Evolutionary conservation across 805 yeast species (phyloP), one percentile per base, ranked within the genome.

Genomic region (Myxozyma geophila): DNA sequence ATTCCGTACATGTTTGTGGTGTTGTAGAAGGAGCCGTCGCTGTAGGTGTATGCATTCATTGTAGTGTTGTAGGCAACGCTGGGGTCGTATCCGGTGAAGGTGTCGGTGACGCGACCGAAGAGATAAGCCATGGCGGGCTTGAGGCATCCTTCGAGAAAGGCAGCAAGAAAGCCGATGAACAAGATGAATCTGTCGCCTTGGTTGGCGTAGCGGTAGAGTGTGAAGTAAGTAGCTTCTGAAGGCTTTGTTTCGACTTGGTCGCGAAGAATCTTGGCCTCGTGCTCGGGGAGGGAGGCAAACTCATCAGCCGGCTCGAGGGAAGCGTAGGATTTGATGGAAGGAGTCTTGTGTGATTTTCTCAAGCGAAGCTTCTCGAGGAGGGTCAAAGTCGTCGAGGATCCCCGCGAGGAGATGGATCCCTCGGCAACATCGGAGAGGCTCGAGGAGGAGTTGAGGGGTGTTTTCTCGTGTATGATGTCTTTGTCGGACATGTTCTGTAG

Each of bases 91-190:
- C 72, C 63, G 73, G 72, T 59, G 71, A 79, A 62, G 60, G 62
- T 57, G 72, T 75, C 73, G 12, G 81, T 74, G 62, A 79, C 69
- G 36, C 69, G 66, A 19, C 82, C 82, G 21, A 79, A 75, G 6
- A 79, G 75, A 9, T 60, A 56, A 8, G 70, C 66, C 70, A 67
- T 60, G 17, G 64, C 44, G 1, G 81, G 81, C 62, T 78, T 62
- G 7, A 77, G 74, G 8, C 74, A 79, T 15, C 81, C 81, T 15
- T 76, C 75, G 7, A 74, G 73, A 7, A 76, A 70, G 1, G 81
- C 73, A 55, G 73, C 68, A 41, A 72, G 55, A 15, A 72, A 64
- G 1, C 78, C 81, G 12, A 75, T 8, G 7, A 66, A 10, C 21
- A 77, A 69, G 23, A 76, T 56, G 41, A 69, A 51, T 1, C 65